Percentiles rank a stretch among this genome's conserved stretches.
Evolutionary conservation across 805 yeast genomes (phyloP).

Genomic region (Komagataella phaffii): DNA sequence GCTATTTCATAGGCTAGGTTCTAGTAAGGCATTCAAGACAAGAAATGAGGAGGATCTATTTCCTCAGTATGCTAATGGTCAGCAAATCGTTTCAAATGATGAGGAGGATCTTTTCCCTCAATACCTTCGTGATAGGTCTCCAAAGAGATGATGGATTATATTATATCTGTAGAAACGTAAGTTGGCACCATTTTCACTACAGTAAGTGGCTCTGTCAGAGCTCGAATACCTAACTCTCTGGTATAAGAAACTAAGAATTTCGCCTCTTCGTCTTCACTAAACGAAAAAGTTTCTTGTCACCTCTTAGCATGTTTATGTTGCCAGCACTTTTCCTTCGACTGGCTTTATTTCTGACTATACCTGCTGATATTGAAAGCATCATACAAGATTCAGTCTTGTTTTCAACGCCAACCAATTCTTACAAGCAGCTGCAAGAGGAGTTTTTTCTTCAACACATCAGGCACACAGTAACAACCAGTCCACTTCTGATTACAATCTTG

Average conservation of each 20-base stretch:
- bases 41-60: not conserved
- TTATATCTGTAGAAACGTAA: not conserved
- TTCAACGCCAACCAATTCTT: slow-evolving; percentile 61
- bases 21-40: not conserved
- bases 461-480: not conserved
- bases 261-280: too few relatives aligned
- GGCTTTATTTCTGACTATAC: not conserved
- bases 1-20: not conserved
- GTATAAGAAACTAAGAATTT: not conserved
- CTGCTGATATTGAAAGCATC: not conserved
- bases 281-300: not conserved
- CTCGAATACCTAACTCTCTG: not conserved
- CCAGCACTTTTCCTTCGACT: not conserved
- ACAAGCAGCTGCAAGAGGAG: not conserved
- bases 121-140: not conserved
- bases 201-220: not conserved
- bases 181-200: too few relatives aligned
- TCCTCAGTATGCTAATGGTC: not conserved
- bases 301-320: not conserved
- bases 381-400: slow-evolving; percentile 31
- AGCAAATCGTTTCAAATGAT: not conserved
- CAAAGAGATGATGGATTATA: not conserved
- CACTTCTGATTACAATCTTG: slow-evolving; percentile 39
- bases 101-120: not conserved
- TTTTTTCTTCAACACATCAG: not conserved